Percentiles rank a stretch among this genome's conserved stretches.
These are phyloP conservation scores for Athelia psychrophila DNA, from an alignment of 1,284 basidiomycete genomes.

Conservation along the genomic window DNA sequence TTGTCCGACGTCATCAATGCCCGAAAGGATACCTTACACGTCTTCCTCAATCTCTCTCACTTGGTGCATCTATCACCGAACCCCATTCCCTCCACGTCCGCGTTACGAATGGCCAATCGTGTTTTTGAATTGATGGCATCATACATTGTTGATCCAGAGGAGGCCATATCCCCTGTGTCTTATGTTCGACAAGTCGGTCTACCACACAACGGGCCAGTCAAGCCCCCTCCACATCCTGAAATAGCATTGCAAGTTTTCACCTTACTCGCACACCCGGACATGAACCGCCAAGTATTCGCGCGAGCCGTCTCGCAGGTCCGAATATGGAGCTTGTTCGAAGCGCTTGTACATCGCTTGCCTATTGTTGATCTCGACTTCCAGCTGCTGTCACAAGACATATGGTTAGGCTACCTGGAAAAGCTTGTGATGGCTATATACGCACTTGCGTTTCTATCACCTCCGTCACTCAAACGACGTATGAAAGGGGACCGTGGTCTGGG, in stretches of 20 bases:
- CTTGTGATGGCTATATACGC: slow-evolving; percentile 81
- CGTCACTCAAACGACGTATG: slow-evolving; percentile 66
- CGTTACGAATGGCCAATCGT: slow-evolving; percentile 45
- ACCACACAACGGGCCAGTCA: slow-evolving; percentile 37
- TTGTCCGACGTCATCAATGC: slow-evolving; percentile 70
- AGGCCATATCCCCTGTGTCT: slow-evolving; percentile 61
- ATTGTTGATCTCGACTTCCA: slow-evolving; percentile 76
- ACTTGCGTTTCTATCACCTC: slow-evolving; percentile 81
- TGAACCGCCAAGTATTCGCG: slow-evolving; percentile 76
- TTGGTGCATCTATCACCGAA: slow-evolving; percentile 44
- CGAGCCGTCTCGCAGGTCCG: slow-evolving; percentile 53
- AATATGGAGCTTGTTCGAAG: slow-evolving; percentile 63
- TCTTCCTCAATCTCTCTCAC: slow-evolving; percentile 63
- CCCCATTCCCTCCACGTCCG: slow-evolving; percentile 32
- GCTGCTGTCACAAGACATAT: slow-evolving; percentile 60
- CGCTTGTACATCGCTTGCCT: slow-evolving; percentile 81
- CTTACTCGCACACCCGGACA: slow-evolving; percentile 72
- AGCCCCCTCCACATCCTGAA: slow-evolving; percentile 66
- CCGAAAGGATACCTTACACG: slow-evolving; percentile 74
- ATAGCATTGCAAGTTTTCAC: slow-evolving; percentile 84
- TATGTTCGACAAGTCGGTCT: slow-evolving; percentile 50
- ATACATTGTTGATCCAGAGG: slow-evolving; percentile 70
- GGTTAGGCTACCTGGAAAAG: slow-evolving; percentile 81
- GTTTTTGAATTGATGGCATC: slow-evolving; percentile 73
- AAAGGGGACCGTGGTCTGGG: slow-evolving; percentile 58